These are phyloP conservation scores for Nakazawaea peltata DNA, from an alignment of 805 yeast genomes.

Conservation along the genomic window DNA sequence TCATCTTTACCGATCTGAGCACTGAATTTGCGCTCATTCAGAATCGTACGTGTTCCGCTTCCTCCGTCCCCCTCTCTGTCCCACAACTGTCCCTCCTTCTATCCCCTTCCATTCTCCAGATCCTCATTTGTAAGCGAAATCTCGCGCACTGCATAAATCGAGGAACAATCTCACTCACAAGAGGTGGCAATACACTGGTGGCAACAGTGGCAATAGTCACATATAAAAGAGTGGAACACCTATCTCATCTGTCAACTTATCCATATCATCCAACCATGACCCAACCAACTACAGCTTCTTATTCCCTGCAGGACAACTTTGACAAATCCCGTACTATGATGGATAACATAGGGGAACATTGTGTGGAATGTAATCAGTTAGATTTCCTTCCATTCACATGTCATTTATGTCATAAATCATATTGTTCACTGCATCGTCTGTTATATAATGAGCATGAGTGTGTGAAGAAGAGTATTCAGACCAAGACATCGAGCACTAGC, in stretches of 20 bases:
- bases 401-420: slow-evolving; percentile 35
- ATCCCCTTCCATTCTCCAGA: too few relatives aligned
- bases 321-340: slow-evolving; percentile 25
- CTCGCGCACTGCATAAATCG: background rate
- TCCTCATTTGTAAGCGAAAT: too few relatives aligned
- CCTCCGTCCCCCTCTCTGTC: too few relatives aligned
- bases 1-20: too few relatives aligned
- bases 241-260: slow-evolving; percentile 1
- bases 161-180: background rate
- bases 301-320: slow-evolving; percentile 10
- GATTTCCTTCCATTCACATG: slow-evolving; percentile 57
- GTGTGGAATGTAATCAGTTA: slow-evolving; percentile 40
- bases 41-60: too few relatives aligned
- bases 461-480: slow-evolving; percentile 6
- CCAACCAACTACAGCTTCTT: too few relatives aligned
- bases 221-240: too few relatives aligned
- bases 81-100: too few relatives aligned
- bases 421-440: slow-evolving; percentile 42
- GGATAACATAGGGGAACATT: slow-evolving; percentile 48
- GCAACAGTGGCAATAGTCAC: background rate
- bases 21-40: too few relatives aligned
- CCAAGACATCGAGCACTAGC: too few relatives aligned
- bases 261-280: too few relatives aligned
- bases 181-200: background rate
- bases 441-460: slow-evolving; percentile 25